Percentiles rank a stretch among this genome's conserved stretches.
Evolutionary conservation across 768 basidiomycete species (phyloP).

Genomic region (Pulveroboletus frians): DNA sequence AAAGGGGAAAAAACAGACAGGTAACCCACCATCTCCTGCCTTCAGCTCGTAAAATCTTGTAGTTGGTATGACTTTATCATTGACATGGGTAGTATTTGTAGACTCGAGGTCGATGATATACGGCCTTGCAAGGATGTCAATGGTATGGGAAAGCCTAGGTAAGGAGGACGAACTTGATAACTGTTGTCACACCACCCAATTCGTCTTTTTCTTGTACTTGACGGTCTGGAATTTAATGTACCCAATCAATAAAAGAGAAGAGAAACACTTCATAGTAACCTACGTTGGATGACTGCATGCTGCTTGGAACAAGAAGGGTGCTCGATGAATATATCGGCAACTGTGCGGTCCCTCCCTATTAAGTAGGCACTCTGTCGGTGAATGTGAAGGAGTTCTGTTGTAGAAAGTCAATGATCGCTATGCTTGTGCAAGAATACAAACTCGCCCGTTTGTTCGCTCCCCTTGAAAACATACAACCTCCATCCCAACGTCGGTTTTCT

Average conservation of each 20-base stretch:
- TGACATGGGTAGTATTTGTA: slow-evolving; percentile 94
- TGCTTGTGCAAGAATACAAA: neutral
- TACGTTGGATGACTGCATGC: slow-evolving; percentile 94
- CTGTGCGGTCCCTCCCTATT: slow-evolving; percentile 82
- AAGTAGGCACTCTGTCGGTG: slow-evolving; percentile 93
- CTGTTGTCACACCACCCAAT: slow-evolving; percentile 70
- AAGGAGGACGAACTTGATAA: slow-evolving; percentile 65
- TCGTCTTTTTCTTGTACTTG: slow-evolving; percentile 85
- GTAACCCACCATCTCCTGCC: slow-evolving; percentile 63
- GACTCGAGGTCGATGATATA: slow-evolving; percentile 98
- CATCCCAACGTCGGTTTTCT: slow-evolving; percentile 85
- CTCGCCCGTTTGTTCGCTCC: slow-evolving; percentile 86
- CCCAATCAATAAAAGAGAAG: slow-evolving; percentile 2
- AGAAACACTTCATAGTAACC: slow-evolving; percentile 18
- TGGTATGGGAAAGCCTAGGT: slow-evolving; percentile 1
- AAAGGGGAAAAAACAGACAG: neutral
- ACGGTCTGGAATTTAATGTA: slow-evolving; percentile 48
- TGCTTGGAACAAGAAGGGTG: slow-evolving; percentile 99
- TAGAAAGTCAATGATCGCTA: neutral
- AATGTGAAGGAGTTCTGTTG: slow-evolving; percentile 82
- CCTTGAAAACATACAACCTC: slow-evolving; percentile 98
- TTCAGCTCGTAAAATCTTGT: slow-evolving; percentile 85
- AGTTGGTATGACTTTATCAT: slow-evolving; percentile 77
- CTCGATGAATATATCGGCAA: slow-evolving; percentile 82
- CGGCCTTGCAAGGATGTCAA: slow-evolving; percentile 49